Percentiles rank a stretch among this genome's conserved stretches.
Evolutionary conservation across 371 early-diverging fungal genomes (phyloP).

Genomic region (Lichtheimia ornata): DNA sequence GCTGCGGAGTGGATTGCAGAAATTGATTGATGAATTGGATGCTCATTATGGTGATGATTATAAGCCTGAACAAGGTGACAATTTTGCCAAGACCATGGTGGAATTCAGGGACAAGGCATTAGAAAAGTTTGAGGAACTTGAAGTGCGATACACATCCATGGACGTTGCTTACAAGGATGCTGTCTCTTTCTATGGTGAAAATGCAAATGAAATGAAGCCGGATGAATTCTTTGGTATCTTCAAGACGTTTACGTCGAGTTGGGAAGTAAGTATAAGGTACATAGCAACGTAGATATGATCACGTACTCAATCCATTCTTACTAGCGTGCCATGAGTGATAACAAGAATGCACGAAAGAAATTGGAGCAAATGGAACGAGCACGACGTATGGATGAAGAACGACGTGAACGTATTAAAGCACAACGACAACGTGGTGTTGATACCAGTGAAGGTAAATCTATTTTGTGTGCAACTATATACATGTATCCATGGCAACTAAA

Average conservation of each 20-base stretch:
- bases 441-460: constrained; percentile 31
- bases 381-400: constrained; percentile 43
- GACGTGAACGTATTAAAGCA: constrained; percentile 44
- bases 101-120: constrained; percentile 55
- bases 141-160: constrained; percentile 57
- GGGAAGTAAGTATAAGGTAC: constrained; percentile 48
- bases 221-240: constrained; percentile 91
- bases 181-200: constrained; percentile 81
- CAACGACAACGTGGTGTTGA: constrained; percentile 48
- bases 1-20: constrained; percentile 57
- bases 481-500: background rate
- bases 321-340: constrained; percentile 53
- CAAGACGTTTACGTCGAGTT: constrained; percentile 78
- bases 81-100: constrained; percentile 45
- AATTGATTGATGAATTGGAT: constrained; percentile 49
- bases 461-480: constrained; percentile 15
- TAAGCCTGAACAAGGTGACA: constrained; percentile 38
- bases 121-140: constrained; percentile 48
- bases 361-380: constrained; percentile 45
- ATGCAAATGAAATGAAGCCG: constrained; percentile 74
- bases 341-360: constrained; percentile 42
- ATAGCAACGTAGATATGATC: background rate
- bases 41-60: constrained; percentile 48
- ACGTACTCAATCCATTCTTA: background rate
- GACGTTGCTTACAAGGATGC: constrained; percentile 70